Base-by-base conservation (phyloP, 768 basidiomycete species). In the Leccinum subgranulosum region DNA sequence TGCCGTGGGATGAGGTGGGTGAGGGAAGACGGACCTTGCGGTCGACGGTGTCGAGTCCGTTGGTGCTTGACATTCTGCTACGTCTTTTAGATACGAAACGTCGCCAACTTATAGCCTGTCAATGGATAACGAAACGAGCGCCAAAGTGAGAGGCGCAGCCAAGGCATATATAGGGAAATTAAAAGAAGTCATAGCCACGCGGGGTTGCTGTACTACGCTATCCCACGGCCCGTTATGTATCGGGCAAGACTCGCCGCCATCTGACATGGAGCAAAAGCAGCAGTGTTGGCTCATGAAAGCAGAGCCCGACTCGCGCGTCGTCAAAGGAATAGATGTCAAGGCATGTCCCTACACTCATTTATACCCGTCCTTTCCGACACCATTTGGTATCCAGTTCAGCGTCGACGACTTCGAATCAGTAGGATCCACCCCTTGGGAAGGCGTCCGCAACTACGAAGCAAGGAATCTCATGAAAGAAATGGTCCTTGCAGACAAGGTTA, bases 241-340 rank as follows among this genome's bases (percentile, higher is more conserved):
- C 46, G 23, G 46, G 14, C 46, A 23, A 47, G 46, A 47, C 14
- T 43, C 14, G 4, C 25, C 46, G 15, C 45, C 11, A 21, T 7
- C n/a, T 9, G 15, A 25, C n/a, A 64, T 66, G 63, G 47, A 45
- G 28, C 59, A 8, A 49, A 75, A 66, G 27, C 27, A 66, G 27
- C 27, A 27, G 34, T 64, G 69, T 61, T 94, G 91, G 89, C 80
- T 94, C 23, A 81, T 92, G 73, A 93, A 94, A 71, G 92, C 92
- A 4, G 92, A 93, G 69, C 92, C 92, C 9, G 87, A 93, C 59
- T 83, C 90, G 15, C 86, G 91, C 54, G 66, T 92, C 48, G 88
- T 90, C 45, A 94, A 92, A 70, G 92, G 91, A 46, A 90, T 87
- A 64, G 92, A 94, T 60, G 90, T 94, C 62, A 92, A 90, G 80